Conservation (phyloP, 106 monocot species). For the Gastrodia elata region DNA sequence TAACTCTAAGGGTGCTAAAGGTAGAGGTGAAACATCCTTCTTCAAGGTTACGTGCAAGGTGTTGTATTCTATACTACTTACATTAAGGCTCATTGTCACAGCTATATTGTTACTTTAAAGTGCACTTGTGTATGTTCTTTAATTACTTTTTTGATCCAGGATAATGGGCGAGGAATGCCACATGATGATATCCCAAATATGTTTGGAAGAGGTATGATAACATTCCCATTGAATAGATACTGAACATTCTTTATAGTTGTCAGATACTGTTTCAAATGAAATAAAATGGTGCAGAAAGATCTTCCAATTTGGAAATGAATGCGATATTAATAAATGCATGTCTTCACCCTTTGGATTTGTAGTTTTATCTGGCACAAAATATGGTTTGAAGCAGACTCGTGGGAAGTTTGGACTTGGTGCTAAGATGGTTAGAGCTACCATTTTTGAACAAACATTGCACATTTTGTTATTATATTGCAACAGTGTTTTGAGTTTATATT, state of each 20-base stretch:
- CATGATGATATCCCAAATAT: slow-evolving; percentile 99
- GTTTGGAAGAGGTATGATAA: slow-evolving; percentile 82
- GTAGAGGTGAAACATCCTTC: slow-evolving; percentile 81
- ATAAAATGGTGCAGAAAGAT: not conserved
- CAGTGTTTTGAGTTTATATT: not conserved
- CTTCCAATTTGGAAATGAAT: slow-evolving; percentile 4
- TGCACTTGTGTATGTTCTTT: not conserved
- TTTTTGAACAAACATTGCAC: not conserved
- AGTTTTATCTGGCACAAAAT: slow-evolving; percentile 98
- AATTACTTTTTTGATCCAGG: slow-evolving; percentile 34
- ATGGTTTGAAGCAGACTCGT: slow-evolving; percentile 95
- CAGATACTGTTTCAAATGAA: not conserved
- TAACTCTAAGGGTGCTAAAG: slow-evolving; percentile 40
- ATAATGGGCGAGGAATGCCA: slow-evolving; percentile 99
- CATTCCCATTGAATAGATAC: not conserved
- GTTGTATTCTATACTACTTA: slow-evolving; percentile 7
- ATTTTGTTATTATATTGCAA: not conserved
- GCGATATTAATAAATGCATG: not conserved
- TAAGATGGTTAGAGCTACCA: slow-evolving; percentile 54
- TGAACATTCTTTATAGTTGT: not conserved
- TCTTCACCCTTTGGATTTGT: slow-evolving; percentile 19
- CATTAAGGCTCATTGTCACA: not conserved
- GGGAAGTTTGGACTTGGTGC: slow-evolving; percentile 99
- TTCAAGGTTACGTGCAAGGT: slow-evolving; percentile 92
- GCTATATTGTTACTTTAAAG: slow-evolving; percentile 2